Evolutionary conservation across 805 yeast genomes (phyloP).

Genomic region (Ogataea philodendri): DNA sequence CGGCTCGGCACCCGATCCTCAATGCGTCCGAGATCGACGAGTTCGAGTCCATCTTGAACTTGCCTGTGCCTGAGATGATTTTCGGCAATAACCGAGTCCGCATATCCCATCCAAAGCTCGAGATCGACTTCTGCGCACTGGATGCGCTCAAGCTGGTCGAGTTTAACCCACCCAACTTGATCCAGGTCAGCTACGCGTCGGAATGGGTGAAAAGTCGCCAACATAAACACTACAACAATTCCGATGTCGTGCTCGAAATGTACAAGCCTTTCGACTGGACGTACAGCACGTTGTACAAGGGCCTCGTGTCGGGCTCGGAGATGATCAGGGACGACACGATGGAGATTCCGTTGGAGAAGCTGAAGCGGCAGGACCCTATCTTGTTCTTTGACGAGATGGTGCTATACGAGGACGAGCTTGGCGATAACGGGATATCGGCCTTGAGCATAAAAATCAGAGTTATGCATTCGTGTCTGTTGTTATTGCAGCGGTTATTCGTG

Average conservation of each 20-base stretch:
- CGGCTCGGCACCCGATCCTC: constrained; percentile 74
- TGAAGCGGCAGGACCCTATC: constrained; percentile 75
- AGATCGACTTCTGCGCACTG: constrained; percentile 68
- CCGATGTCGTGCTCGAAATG: constrained; percentile 48
- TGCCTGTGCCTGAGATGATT: constrained; percentile 96
- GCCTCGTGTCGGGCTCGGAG: constrained; percentile 39
- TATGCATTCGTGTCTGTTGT: constrained; percentile 75
- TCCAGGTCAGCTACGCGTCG: constrained; percentile 81
- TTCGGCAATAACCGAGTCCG: constrained; percentile 79
- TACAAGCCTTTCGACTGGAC: constrained; percentile 96
- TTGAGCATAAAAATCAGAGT: constrained; percentile 79
- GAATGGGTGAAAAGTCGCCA: constrained; percentile 64
- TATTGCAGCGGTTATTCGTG: constrained; percentile 75
- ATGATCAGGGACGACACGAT: constrained; percentile 29
- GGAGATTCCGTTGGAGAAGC: constrained; percentile 65
- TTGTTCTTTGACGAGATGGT: constrained; percentile 85
- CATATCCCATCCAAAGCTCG: constrained; percentile 29
- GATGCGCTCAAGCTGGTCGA: constrained; percentile 68
- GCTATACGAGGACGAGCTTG: constrained; percentile 90
- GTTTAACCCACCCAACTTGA: constrained; percentile 41
- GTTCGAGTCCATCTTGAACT: constrained; percentile 57
- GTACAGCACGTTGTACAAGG: constrained; percentile 76
- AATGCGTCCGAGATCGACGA: constrained; percentile 70
- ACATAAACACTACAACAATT: constrained; percentile 32
- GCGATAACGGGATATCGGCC: constrained; percentile 90